Base-by-base conservation (phyloP, 306 rosid genomes). In the Vigna hirtella region DNA sequence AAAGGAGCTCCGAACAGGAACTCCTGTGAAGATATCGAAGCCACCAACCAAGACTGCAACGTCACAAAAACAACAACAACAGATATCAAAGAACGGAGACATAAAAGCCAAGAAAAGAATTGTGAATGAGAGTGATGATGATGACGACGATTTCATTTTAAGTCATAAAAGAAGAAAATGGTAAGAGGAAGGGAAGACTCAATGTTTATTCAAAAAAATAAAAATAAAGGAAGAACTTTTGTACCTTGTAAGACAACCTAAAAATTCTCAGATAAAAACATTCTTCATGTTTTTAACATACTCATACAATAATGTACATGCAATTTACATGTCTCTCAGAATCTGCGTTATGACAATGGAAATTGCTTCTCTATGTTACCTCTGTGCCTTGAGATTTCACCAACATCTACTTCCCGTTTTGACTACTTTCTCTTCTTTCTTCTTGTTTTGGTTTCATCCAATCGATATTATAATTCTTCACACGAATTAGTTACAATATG, bases 81-180 rank as follows among this genome's bases (percentile, higher is more conserved):
- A 32, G 65, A 53, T 87, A 68, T 89, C 93, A 28, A 92, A 87
- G 82, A 94, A 92, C 15, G 95, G 97, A 9, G 90, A 88, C 66
- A 17, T 87, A 51, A 94, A 92, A 83, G 92, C 91, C 55, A 91
- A 90, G 85, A 90, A 81, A 79, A 88, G 81, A 87, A 70, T 92
- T 61, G 47, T 48, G 30, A 45, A 55, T 17, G 88, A 90, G 12
- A 90, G 92, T 14, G 93, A 88, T 15, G 88, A 85, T 0, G 88
- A 87, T 0, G 90, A 87, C 0, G 90, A 81, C 2, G 85, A 91
- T 62, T 91, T 89, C 82, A 77, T 87, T 75, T 70, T 88, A 77
- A 91, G 97, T 83, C 84, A 89, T 63, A 95, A 86, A 80, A 92
- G 98, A 86, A 90, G 88, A 79, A 94, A 77, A 88, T 79, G 72